A percentile compares a stretch with the other conserved stretches of the same genome.
These are phyloP conservation scores for Cyphellophora attinorum DNA, from an alignment of 2,329 filamentous ascomycete genomes.

Conservation along the genomic window DNA sequence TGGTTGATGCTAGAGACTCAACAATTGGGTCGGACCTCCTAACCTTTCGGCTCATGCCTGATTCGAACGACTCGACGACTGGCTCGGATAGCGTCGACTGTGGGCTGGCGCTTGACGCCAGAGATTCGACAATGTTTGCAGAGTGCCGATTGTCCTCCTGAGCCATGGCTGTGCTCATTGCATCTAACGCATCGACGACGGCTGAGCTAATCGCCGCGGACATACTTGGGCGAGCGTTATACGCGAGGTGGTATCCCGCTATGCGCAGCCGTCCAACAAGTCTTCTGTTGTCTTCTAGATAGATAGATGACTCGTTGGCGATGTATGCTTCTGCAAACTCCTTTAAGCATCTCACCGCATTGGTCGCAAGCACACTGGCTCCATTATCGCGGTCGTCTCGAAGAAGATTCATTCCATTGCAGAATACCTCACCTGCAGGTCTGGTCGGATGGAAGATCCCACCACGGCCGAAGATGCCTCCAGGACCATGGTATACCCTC, in stretches of 20 bases:
- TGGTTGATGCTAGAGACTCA: conserved; percentile 12
- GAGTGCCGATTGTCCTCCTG: too few species aligned
- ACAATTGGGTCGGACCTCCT: conserved; percentile 4
- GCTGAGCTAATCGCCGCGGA: conserved; percentile 47
- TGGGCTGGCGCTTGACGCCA: too few species aligned
- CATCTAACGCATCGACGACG: conserved; percentile 38
- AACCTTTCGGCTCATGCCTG: not conserved
- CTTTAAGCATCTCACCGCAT: conserved; percentile 41
- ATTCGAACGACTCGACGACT: too few species aligned
- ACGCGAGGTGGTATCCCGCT: conserved; percentile 54
- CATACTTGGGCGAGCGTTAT: conserved; percentile 59
- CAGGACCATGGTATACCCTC: conserved; percentile 50
- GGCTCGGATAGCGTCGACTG: too few species aligned
- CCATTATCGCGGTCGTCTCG: conserved; percentile 50
- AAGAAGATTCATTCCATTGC: conserved; percentile 39
- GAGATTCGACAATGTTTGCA: too few species aligned
- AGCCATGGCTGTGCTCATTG: too few species aligned
- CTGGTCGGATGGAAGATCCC: conserved; percentile 5
- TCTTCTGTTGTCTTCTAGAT: conserved; percentile 3
- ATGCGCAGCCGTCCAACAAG: conserved; percentile 49
- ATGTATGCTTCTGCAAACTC: conserved; percentile 29
- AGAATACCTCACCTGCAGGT: conserved; percentile 36
- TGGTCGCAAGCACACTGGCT: conserved; percentile 47
- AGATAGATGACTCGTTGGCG: not conserved
- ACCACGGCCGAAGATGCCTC: conserved; percentile 17